These are phyloP conservation scores for Cystoisospora suis DNA, from an alignment of 169 alveolate genomes.

Conservation along the genomic window DNA sequence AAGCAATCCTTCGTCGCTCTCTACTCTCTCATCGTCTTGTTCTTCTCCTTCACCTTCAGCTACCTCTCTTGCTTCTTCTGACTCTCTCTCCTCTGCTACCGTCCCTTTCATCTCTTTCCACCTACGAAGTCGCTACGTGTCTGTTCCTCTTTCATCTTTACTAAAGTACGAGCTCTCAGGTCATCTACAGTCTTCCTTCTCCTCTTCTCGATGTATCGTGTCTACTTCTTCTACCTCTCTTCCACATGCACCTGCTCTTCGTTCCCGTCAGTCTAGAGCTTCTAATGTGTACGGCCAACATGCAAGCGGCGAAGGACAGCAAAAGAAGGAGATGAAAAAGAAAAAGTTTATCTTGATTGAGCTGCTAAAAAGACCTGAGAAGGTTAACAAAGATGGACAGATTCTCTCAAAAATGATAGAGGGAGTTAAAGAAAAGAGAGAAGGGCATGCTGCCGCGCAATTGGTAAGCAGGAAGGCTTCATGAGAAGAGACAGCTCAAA, in stretches of 20 bases:
- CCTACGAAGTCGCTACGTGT: neutral
- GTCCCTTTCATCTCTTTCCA: neutral
- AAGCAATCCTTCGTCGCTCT: too few species aligned
- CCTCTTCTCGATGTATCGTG: too few species aligned
- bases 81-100: neutral
- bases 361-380: neutral
- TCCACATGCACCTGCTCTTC: neutral
- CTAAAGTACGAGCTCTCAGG: neutral
- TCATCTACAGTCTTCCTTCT: neutral
- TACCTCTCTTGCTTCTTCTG: neutral
- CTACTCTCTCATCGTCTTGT: too few species aligned
- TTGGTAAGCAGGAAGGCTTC: neutral
- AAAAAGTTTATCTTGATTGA: neutral
- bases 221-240: neutral
- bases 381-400: neutral
- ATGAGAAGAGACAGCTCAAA: neutral
- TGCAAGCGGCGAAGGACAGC: neutral
- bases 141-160: neutral
- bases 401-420: neutral
- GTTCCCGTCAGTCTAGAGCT: too few species aligned
- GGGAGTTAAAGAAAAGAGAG: neutral
- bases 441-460: constrained; percentile 20
- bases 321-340: neutral
- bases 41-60: neutral
- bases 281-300: too few species aligned